Evolutionary conservation across 2,329 filamentous ascomycete genomes (phyloP), one percentile per base, ranked within the genome.

Genomic region (Diplocarpon mali): DNA sequence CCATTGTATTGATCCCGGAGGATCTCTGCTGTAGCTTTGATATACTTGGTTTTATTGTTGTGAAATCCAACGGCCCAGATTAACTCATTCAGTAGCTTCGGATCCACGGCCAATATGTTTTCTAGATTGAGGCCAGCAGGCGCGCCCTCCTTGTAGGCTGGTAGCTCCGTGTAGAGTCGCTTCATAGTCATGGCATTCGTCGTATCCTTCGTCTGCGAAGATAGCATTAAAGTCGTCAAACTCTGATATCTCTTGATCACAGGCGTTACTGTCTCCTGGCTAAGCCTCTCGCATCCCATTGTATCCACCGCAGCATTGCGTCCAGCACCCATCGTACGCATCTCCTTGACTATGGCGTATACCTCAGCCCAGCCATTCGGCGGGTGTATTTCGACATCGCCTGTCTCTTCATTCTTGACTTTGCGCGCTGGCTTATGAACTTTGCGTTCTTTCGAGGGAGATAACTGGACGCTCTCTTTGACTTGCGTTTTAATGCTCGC

Each of bases 201-300:
- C 0, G 80, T 83, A 59, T 86, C 82, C 57, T 85, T 85, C 10
- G 82, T 86, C 60, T 86, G 82, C 2, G 75, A 80, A 14, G 77
- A 82, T 42, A 86, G 67, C 82, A 86, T 85, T 47, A 86, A 64
- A 0, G 80, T 72, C 16, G 82, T 69, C 13, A 86, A 68, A 0
- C 78, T 85, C 50, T 85, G 82, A 48, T 83, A 82, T 9, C 82
- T 69, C 56, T 73, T 73, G 47, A 82, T 75, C 44, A 69, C 63
- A 1, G 65, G 65, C 14, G 62, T 61, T 1, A 67, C 67, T 0
- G 58, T 63, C 38, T 72, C 67, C 44, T 76, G 68, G 2, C 84
- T 85, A 9, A 92, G 71, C 7, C 76, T 75, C 64, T 88, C 88
- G 65, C 92, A 98, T 10, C 92, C 92, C 89, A 96, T 95, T 0